These are phyloP conservation scores for Dryas alaskensis DNA, from an alignment of 306 rosid species.

Conservation along the genomic window DNA sequence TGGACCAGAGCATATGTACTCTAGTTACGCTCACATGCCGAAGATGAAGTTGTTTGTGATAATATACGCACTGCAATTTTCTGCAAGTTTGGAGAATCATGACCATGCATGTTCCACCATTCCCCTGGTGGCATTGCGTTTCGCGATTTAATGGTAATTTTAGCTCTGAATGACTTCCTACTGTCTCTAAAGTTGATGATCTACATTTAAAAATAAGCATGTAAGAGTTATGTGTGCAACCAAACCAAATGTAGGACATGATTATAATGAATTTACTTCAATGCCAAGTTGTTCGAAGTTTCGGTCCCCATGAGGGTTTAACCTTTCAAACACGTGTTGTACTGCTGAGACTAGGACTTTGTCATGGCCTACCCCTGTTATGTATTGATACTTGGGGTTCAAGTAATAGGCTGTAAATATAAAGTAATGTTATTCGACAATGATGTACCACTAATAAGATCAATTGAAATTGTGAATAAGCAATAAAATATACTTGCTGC, in stretches of 20 bases:
- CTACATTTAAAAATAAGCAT: neutral
- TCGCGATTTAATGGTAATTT: neutral
- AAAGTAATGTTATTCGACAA: neutral
- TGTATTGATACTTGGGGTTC: slow-evolving; percentile 6
- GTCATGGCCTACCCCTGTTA: neutral
- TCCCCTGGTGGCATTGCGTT: neutral
- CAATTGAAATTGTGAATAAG: neutral
- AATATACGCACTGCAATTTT: neutral
- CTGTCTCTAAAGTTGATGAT: neutral
- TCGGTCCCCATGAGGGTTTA: neutral
- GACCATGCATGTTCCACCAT: neutral
- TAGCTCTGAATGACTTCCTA: neutral
- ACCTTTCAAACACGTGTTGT: neutral
- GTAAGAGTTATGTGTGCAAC: no score
- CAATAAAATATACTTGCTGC: neutral
- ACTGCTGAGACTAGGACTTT: no score
- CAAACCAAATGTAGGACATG: no score
- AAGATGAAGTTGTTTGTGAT: neutral
- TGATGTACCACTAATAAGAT: no score
- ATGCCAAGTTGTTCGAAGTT: neutral
- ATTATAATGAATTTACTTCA: neutral
- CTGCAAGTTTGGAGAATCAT: neutral
- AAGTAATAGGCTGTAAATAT: neutral
- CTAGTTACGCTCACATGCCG: neutral
- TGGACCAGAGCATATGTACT: neutral